phyloP scores from a whole-genome alignment of 1,139 yeast species.

The Trichomonascaceae sp. region DNA sequence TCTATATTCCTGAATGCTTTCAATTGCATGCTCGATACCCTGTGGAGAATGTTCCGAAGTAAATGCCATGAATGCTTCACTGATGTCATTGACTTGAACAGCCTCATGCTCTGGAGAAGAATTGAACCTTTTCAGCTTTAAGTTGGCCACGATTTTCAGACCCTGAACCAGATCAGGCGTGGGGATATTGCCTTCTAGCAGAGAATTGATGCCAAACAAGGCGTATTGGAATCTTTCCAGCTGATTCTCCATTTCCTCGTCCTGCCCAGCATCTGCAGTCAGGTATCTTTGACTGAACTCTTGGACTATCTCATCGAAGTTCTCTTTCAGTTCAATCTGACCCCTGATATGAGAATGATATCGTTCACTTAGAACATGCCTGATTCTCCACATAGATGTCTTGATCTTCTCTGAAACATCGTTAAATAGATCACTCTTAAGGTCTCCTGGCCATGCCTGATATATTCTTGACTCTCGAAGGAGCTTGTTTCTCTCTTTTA shows the following conservation, averaged over 20 bases:
- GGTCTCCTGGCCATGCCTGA: slow-evolving; percentile 32
- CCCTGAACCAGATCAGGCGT: slow-evolving; percentile 65
- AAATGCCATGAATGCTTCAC: slow-evolving; percentile 47
- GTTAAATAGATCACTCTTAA: slow-evolving; percentile 36
- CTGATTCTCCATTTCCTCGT: slow-evolving; percentile 57
- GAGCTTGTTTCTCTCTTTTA: slow-evolving; percentile 75
- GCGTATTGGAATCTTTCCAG: slow-evolving; percentile 76
- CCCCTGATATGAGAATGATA: slow-evolving; percentile 66
- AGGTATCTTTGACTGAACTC: slow-evolving; percentile 58
- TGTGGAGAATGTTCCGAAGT: slow-evolving; percentile 42
- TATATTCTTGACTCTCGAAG: slow-evolving; percentile 63
- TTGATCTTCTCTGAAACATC: slow-evolving; percentile 41
- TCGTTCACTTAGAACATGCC: slow-evolving; percentile 84
- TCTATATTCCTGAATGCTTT: slow-evolving; percentile 40
- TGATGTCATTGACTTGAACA: slow-evolving; percentile 35
- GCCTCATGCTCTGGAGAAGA: slow-evolving; percentile 16
- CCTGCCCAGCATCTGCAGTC: slow-evolving; percentile 50
- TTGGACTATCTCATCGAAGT: slow-evolving; percentile 44
- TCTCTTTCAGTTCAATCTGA: slow-evolving; percentile 40
- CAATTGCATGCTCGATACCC: slow-evolving; percentile 47
- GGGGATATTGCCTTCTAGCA: slow-evolving; percentile 42
- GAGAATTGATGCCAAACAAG: slow-evolving; percentile 66
- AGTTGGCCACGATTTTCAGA: slow-evolving; percentile 55
- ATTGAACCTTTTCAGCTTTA: slow-evolving; percentile 51
- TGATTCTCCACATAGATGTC: slow-evolving; percentile 66